Evolutionary conservation across 1,284 basidiomycete species (phyloP).

Genomic region (Puccinia brachypodii): DNA sequence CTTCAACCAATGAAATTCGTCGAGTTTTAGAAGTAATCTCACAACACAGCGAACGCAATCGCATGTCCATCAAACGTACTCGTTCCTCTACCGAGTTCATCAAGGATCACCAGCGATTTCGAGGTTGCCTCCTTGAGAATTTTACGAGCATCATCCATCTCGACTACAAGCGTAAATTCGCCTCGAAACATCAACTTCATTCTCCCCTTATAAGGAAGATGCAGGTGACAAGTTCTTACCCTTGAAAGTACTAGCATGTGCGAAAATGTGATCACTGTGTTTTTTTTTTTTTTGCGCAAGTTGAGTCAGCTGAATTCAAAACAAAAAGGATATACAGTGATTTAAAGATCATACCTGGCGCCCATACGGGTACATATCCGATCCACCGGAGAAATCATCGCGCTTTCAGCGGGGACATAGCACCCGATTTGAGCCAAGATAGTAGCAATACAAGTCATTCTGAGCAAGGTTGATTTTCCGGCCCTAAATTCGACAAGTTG

Average conservation of each 20-base stretch:
- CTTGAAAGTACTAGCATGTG: constrained; percentile 47
- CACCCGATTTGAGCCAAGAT: constrained; percentile 99
- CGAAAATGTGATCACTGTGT: constrained; percentile 46
- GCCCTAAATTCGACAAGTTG: no score
- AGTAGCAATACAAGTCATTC: constrained; percentile 93
- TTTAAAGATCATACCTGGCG: constrained; percentile 62
- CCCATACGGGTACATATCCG: constrained; percentile 97
- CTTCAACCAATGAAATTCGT: constrained; percentile 40
- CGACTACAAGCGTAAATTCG: constrained; percentile 94
- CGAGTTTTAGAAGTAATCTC: background rate
- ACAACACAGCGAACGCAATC: constrained; percentile 34
- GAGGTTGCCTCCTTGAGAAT: constrained; percentile 71
- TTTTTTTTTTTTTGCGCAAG: constrained; percentile 65
- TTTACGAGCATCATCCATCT: constrained; percentile 72
- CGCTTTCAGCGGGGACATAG: constrained; percentile 82
- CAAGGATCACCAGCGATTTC: constrained; percentile 87
- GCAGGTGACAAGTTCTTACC: constrained; percentile 15
- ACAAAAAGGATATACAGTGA: background rate
- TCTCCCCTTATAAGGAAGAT: constrained; percentile 5
- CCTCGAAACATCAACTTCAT: constrained; percentile 59
- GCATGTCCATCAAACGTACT: constrained; percentile 19
- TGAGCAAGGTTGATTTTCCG: constrained; percentile 78
- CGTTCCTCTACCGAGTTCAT: constrained; percentile 65
- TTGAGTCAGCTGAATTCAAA: constrained; percentile 19
- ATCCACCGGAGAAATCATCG: constrained; percentile 84